These are phyloP conservation scores for Parafenestella ontariensis DNA, from an alignment of 2,329 filamentous ascomycete genomes.

Conservation along the genomic window DNA sequence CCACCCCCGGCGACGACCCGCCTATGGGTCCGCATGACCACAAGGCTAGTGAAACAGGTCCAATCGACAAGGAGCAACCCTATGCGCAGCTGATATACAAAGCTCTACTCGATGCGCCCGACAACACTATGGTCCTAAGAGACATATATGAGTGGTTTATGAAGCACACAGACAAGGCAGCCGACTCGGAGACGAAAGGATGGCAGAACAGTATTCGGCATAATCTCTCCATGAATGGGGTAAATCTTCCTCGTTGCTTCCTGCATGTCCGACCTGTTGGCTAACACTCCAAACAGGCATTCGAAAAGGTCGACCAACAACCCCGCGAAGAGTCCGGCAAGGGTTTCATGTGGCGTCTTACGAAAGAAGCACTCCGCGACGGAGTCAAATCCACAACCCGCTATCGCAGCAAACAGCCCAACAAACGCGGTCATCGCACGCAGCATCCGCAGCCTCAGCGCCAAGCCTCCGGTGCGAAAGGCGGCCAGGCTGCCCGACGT, in stretches of 20 bases:
- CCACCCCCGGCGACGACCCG: slow-evolving; percentile 28
- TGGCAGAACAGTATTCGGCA: slow-evolving; percentile 98
- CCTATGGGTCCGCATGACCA: slow-evolving; percentile 12
- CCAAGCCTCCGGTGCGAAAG: slow-evolving; percentile 55
- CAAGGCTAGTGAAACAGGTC: slow-evolving; percentile 19
- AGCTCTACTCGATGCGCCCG: slow-evolving; percentile 72
- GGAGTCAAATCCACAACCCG: slow-evolving; percentile 86
- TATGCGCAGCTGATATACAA: slow-evolving; percentile 84
- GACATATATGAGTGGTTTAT: slow-evolving; percentile 93
- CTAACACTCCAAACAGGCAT: slow-evolving; percentile 53
- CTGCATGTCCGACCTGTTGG: neutral
- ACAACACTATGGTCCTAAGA: slow-evolving; percentile 77
- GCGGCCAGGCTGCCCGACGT: slow-evolving; percentile 52
- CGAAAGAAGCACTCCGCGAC: slow-evolving; percentile 69
- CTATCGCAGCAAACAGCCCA: slow-evolving; percentile 56
- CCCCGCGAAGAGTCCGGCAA: slow-evolving; percentile 66
- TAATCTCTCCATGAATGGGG: slow-evolving; percentile 94
- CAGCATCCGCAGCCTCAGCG: slow-evolving; percentile 46
- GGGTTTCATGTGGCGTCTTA: slow-evolving; percentile 78
- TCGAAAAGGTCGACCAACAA: slow-evolving; percentile 60
- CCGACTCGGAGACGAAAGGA: slow-evolving; percentile 63
- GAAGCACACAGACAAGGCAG: slow-evolving; percentile 78
- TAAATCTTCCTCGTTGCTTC: slow-evolving; percentile 55
- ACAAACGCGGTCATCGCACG: slow-evolving; percentile 49
- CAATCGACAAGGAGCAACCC: slow-evolving; percentile 62